A percentile compares a stretch with the other conserved stretches of the same genome.
phyloP scores from a whole-genome alignment of 164 flowering plant species.

The Litsea cubeba region DNA sequence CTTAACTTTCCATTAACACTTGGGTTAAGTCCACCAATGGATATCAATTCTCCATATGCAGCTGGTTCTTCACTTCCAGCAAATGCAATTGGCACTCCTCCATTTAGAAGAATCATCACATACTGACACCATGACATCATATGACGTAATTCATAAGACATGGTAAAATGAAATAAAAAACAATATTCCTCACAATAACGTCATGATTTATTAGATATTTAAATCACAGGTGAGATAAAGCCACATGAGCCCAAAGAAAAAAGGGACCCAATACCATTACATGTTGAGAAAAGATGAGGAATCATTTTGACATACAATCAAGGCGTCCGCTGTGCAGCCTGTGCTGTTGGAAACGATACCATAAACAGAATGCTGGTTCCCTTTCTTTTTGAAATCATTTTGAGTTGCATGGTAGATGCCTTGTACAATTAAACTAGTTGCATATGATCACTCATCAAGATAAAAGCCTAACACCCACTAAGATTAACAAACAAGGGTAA shows the following conservation, averaged over 20 bases:
- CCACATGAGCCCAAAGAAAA: not conserved
- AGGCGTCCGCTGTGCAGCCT: not conserved
- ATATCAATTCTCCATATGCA: slow-evolving; percentile 83
- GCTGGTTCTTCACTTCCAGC: slow-evolving; percentile 91
- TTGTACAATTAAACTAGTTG: not conserved
- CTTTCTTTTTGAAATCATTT: not conserved
- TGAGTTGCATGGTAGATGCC: not conserved
- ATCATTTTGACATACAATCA: not conserved
- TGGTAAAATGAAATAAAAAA: not conserved
- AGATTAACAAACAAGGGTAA: not conserved
- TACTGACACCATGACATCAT: slow-evolving; percentile 38
- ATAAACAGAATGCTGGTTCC: not conserved
- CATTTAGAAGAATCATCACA: slow-evolving; percentile 88
- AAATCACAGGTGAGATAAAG: not conserved
- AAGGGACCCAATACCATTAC: not conserved
- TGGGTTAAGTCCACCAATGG: slow-evolving; percentile 80
- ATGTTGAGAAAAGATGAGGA: not conserved
- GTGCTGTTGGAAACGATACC: not conserved
- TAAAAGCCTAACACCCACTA: not conserved
- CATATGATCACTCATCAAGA: not conserved
- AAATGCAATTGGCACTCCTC: slow-evolving; percentile 82
- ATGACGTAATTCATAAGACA: not conserved
- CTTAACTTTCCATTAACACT: slow-evolving; percentile 81
- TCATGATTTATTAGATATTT: not conserved
- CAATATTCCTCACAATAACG: not conserved